Evolutionary conservation across 192 early-diverging fungal species (phyloP), one percentile per base, ranked within the genome.

Genomic region (Coemansia sp.): DNA sequence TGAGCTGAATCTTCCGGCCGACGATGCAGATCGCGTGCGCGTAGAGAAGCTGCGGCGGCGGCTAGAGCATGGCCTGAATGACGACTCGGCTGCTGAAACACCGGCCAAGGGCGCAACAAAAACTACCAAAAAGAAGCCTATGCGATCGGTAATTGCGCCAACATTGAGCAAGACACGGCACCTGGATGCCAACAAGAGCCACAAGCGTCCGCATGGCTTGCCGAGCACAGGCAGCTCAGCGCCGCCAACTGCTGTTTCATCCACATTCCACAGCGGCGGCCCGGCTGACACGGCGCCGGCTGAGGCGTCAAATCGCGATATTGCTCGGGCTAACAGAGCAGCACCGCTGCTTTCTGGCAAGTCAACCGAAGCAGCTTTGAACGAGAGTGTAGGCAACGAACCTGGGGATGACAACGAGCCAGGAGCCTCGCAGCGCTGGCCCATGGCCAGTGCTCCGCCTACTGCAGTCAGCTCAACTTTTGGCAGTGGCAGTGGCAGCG

Each of bases 1-100:
- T 43, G 47, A 32, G 21, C 64, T 85, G 21, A 76, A 71, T 0
- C 54, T 85, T 11, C 11, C 69, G 2, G 36, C 51, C 2, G 77
- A 82, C 56, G 81, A 81, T 28, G 61, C 78, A 2, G 80, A 80
- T 5, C 77, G 83, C 16, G 23, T 41, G 52, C 64, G 59, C 7
- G 45, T 70, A 15, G 12, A 31, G 56, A 39, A 31, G 36, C 12
- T 58, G 3, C 51, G 51, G 16, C 51, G 46, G 20, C 60, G 51
- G 17, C 36, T 67, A 26, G 16, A 45, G 3, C 52, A 40, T n/a
- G 53, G 32, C 10, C 15, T 21, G 1, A 30, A 20, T 20, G 6
- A 34, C 7, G 10, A 34, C 6, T 6, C 47, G 5, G 47, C 47
- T 32, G 16, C 45, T 2, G 23, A 21, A 15, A 15, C n/a, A 11